These are phyloP conservation scores for Trypanosoma cruzi DNA, from an alignment of 208 protist genomes.

Conservation along the genomic window DNA sequence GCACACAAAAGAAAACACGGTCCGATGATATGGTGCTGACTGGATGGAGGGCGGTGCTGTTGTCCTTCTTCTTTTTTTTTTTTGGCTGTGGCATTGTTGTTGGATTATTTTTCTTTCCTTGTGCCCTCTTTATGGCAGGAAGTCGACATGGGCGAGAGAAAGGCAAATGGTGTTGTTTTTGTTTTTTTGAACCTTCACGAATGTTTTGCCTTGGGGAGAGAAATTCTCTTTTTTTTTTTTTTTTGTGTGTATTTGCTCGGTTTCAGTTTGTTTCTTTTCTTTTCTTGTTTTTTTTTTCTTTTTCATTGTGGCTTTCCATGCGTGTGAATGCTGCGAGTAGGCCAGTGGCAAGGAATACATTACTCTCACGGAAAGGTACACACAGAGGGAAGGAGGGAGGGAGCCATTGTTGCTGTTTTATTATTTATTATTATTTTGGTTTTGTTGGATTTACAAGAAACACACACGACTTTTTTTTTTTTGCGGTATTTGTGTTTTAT, in stretches of 20 bases:
- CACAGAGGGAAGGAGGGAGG: not conserved
- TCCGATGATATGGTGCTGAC: not conserved
- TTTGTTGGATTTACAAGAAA: constrained; percentile 3
- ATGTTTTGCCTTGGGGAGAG: not conserved
- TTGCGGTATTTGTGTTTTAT: constrained; percentile 1
- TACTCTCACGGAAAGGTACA: not conserved
- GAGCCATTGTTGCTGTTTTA: not conserved
- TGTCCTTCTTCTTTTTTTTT: not conserved
- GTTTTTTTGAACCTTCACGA: not conserved
- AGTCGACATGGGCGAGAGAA: not conserved
- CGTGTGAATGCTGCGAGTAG: not conserved
- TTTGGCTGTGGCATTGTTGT: not conserved
- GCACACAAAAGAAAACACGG: not conserved
- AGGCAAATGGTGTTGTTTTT: not conserved
- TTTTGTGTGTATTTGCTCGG: not conserved
- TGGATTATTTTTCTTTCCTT: not conserved
- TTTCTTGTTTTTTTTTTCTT: not conserved
- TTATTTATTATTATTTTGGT: constrained; percentile 6
- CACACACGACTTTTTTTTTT: not conserved
- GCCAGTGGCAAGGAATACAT: not conserved
- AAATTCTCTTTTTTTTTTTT: not conserved
- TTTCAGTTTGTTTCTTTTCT: not conserved
- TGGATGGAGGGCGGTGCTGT: not conserved
- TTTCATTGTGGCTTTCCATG: not conserved
- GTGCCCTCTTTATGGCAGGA: not conserved